Conservation (phyloP, 2,329 filamentous ascomycete species). For the Pyrenochaeta sp. region DNA sequence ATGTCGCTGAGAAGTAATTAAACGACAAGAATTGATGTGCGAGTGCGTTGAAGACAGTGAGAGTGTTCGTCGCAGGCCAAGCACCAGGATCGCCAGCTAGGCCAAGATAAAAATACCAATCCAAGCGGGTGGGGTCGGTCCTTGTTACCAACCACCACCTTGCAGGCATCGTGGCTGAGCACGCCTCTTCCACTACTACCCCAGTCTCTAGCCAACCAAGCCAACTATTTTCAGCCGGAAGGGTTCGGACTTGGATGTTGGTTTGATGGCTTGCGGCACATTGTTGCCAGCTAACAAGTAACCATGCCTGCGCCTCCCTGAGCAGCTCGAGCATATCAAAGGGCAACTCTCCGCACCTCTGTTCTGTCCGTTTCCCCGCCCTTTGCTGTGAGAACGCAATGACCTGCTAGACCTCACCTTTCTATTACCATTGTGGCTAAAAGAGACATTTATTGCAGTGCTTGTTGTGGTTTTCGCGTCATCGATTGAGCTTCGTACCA, state of each 20-base stretch:
- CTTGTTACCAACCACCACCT: slow-evolving; percentile 6
- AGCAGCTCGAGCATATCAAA: slow-evolving; percentile 25
- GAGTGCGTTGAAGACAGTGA: not conserved
- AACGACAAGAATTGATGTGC: not conserved
- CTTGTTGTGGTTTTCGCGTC: slow-evolving; percentile 23
- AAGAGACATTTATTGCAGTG: not conserved
- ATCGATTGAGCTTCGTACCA: slow-evolving; percentile 27
- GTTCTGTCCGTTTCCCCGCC: slow-evolving; percentile 7
- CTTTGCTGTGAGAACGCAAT: not conserved
- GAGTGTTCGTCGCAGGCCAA: slow-evolving; percentile 10
- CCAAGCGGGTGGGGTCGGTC: slow-evolving; percentile 24
- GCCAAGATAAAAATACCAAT: slow-evolving; percentile 25
- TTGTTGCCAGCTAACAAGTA: slow-evolving; percentile 18
- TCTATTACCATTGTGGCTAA: not conserved
- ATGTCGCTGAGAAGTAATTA: not conserved
- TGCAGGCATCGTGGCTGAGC: slow-evolving; percentile 32
- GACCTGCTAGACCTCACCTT: slow-evolving; percentile 4
- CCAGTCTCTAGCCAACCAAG: slow-evolving; percentile 30
- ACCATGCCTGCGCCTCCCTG: slow-evolving; percentile 31
- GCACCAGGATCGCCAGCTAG: slow-evolving; percentile 3
- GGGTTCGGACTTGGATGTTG: slow-evolving; percentile 28
- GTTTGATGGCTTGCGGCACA: slow-evolving; percentile 28
- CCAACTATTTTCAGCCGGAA: slow-evolving; percentile 20
- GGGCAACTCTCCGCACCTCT: slow-evolving; percentile 11
- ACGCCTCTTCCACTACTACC: slow-evolving; percentile 15